Base-by-base conservation (phyloP, 2,329 filamentous ascomycete genomes). In the Leptodontidium sp. region DNA sequence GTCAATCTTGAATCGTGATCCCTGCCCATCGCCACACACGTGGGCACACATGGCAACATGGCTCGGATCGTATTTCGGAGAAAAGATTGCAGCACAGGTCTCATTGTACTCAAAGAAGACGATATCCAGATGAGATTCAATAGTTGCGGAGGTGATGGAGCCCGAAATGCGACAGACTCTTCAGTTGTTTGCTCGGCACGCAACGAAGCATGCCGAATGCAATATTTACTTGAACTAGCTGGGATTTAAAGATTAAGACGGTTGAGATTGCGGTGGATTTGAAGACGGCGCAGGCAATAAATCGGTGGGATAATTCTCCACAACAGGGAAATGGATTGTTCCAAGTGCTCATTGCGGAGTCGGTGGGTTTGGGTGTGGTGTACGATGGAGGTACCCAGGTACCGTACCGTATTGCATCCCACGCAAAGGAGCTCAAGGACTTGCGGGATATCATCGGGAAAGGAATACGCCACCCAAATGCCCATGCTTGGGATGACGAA, bases 1-100 rank as follows among this genome's bases (percentile, higher is more conserved):
- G 57, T 15, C 57, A 45, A 59, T 59, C 38, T 59, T 45, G 57
- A 59, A 59, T 45, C 57, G 29, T 43, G 35, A 58, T 43, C 57
- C 57, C 21, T 59, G 57, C 24, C 21, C 38, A 12, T 45, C 57
- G 55, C 7, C 53, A 26, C 21, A n/a, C 9, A 58, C n/a, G 38
- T 24, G 35, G 32, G 5, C 35, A 45, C 57, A 59, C n/a, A 59
- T 43, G 57, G 57, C 38, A 38, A 59, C 38, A 43, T 24, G 38
- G 38, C 14, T 43, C 21, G 14, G 8, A 29, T 59, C 35, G 38
- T 55, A 35, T 55, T 17, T 55, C 52, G 29, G 52, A 35, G 14
- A n/a, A n/a, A 35, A 35, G 14, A 55, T 35, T 3, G 29, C 6
- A 35, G 15, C 52, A 35, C 4, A 17, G 26, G 32, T 40, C n/a